Conservation (phyloP, 345 rosid species). For the Geranium rotundifolium region DNA sequence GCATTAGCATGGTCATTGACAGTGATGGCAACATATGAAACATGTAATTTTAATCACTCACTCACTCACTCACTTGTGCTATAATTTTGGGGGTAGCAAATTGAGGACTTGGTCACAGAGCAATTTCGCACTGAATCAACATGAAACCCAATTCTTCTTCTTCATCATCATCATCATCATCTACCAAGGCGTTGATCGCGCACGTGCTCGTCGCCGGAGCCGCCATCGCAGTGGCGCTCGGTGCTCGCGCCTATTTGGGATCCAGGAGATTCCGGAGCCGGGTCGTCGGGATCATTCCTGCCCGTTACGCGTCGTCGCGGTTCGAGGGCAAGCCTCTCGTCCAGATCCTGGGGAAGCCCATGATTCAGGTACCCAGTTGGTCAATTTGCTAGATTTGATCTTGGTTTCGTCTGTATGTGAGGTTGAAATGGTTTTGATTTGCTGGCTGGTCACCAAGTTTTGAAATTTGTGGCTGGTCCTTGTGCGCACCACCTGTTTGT, state of each 20-base stretch:
- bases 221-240: conserved; percentile 55
- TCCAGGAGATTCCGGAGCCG: conserved; percentile 56
- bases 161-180: conserved; percentile 22
- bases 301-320: conserved; percentile 85
- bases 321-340: conserved; percentile 89
- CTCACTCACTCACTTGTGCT: no score
- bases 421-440: not conserved
- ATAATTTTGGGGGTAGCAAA: no score
- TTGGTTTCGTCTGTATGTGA: not conserved
- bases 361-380: conserved; percentile 65
- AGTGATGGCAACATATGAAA: no score
- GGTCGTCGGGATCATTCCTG: conserved; percentile 87
- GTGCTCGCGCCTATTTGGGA: conserved; percentile 52
- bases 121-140: no score
- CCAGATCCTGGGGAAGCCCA: conserved; percentile 82
- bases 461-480: not conserved
- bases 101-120: no score
- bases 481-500: not conserved
- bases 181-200: conserved; percentile 51
- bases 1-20: no score
- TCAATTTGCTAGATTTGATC: not conserved
- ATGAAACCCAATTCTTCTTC: no score
- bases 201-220: conserved; percentile 65
- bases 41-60: no score
- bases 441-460: not conserved